These are phyloP conservation scores for Candida sp. DNA, from an alignment of 1,139 yeast genomes.

Conservation along the genomic window DNA sequence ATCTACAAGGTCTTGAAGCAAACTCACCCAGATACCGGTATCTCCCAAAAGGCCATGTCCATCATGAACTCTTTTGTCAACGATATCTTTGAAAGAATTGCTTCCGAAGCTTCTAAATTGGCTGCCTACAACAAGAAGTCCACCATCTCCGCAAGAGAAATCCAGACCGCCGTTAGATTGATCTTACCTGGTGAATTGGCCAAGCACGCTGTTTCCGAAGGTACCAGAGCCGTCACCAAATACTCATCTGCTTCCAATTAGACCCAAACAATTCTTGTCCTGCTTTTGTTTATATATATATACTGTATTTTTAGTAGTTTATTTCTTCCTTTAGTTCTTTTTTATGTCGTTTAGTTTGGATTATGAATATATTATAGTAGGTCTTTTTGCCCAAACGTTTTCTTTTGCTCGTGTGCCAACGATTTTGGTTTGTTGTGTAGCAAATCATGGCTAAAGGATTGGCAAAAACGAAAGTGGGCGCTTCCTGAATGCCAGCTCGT, in stretches of 20 bases:
- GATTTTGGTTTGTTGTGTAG: too few relatives aligned
- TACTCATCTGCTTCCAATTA: constrained; percentile 85
- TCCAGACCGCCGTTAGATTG: constrained; percentile 99
- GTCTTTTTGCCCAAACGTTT: too few relatives aligned
- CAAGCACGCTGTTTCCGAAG: constrained; percentile 99
- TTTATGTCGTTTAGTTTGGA: neutral
- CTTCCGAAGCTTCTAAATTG: constrained; percentile 98
- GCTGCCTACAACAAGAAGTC: constrained; percentile 99
- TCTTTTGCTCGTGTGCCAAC: too few relatives aligned
- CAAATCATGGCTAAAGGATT: too few relatives aligned
- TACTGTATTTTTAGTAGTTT: constrained; percentile 2
- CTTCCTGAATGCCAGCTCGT: too few relatives aligned
- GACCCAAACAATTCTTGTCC: neutral
- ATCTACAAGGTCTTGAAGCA: constrained; percentile 98
- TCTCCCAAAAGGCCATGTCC: constrained; percentile 99
- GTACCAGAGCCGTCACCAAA: constrained; percentile 99
- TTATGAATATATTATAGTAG: neutral
- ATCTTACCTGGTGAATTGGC: constrained; percentile 99
- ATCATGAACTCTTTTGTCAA: constrained; percentile 99
- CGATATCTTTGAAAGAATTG: constrained; percentile 95
- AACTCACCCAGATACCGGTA: constrained; percentile 99
- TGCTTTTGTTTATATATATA: neutral
- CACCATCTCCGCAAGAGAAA: constrained; percentile 98
- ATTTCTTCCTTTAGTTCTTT: constrained; percentile 2
- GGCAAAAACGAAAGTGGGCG: too few relatives aligned